Conservation (phyloP, 225 moss, liverwort and hornwort genomes). For the Pseudisothecium myosuroides region DNA sequence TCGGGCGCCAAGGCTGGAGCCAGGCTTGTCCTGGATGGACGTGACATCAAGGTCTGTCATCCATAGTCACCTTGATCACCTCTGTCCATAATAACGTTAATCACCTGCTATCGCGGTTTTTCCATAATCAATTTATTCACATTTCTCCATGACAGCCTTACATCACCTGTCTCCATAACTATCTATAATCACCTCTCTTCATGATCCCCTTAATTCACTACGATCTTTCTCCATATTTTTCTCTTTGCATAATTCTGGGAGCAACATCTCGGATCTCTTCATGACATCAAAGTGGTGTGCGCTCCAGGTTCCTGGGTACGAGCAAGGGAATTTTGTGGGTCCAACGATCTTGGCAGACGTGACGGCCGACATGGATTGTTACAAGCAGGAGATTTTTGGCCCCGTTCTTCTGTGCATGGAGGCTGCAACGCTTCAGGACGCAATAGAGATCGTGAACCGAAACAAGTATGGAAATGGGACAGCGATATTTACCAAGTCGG, state of each 20-base stretch:
- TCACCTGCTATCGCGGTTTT: neutral
- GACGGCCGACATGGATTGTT: constrained; percentile 83
- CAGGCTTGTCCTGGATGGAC: constrained; percentile 78
- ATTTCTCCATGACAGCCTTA: neutral
- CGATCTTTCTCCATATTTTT: neutral
- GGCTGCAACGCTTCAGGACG: constrained; percentile 53
- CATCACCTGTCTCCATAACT: neutral
- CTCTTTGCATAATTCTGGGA: neutral
- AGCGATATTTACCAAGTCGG: constrained; percentile 87
- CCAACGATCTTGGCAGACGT: constrained; percentile 92
- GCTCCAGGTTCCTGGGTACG: constrained; percentile 55
- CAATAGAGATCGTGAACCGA: constrained; percentile 70
- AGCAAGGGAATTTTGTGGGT: constrained; percentile 87
- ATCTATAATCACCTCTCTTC: neutral
- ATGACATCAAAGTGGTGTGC: neutral
- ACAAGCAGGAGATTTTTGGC: constrained; percentile 93
- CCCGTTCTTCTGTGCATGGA: constrained; percentile 91
- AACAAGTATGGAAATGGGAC: constrained; percentile 97
- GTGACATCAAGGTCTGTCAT: constrained; percentile 51
- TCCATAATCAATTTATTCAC: neutral
- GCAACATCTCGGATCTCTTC: neutral
- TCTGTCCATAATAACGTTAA: neutral
- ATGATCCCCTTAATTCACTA: neutral
- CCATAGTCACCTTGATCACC: neutral
- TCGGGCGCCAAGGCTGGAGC: constrained; percentile 70